Evolutionary conservation across 768 basidiomycete genomes (phyloP).

Genomic region (Mycena polygramma): DNA sequence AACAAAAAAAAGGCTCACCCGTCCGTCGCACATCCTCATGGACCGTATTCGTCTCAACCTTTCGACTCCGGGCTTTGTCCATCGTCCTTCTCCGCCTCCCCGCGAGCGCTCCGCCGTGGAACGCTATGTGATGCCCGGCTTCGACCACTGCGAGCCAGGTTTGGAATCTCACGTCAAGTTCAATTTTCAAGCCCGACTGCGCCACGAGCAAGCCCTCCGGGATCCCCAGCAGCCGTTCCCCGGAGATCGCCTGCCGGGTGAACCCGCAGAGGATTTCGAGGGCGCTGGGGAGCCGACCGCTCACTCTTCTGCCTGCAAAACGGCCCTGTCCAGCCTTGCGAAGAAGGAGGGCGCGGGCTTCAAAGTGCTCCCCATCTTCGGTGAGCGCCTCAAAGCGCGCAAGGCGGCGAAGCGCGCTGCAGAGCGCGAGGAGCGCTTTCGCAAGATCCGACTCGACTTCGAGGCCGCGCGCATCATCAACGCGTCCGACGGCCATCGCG

Average conservation of each 20-base stretch:
- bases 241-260: background rate
- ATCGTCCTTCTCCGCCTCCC: background rate
- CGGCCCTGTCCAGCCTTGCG: no score
- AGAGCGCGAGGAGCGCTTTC: slow-evolving; percentile 2
- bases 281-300: no score
- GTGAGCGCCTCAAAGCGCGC: background rate
- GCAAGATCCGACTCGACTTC: background rate
- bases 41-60: background rate
- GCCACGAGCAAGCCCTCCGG: background rate
- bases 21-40: no score
- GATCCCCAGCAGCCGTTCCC: background rate
- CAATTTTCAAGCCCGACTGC: background rate
- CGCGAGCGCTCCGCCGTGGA: background rate
- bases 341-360: no score
- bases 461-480: background rate
- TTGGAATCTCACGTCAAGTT: slow-evolving; percentile 5
- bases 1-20: no score
- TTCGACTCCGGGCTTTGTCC: background rate
- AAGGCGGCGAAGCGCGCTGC: background rate
- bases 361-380: background rate
- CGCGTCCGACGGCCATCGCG: no score
- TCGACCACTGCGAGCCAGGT: background rate
- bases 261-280: background rate
- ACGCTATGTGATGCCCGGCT: background rate
- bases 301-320: no score